phyloP scores from a whole-genome alignment of 2,329 filamentous ascomycete species.

The Metarhizium brunneum region DNA sequence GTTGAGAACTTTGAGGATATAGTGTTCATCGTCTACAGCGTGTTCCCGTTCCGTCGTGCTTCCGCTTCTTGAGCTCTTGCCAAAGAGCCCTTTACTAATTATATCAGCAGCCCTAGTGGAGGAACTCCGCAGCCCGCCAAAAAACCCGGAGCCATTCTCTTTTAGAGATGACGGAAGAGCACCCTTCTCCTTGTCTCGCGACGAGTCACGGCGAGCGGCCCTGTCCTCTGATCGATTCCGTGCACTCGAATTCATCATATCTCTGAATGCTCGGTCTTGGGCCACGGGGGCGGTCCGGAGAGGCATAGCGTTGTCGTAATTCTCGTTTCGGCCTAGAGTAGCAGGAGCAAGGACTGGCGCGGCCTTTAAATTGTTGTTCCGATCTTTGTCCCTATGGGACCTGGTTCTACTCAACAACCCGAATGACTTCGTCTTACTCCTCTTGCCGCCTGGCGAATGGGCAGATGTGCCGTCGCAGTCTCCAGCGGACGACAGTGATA shows the following conservation, averaged over 20 bases:
- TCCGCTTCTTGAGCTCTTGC: constrained; percentile 65
- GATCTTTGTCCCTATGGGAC: constrained; percentile 43
- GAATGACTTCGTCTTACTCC: constrained; percentile 46
- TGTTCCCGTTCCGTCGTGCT: constrained; percentile 58
- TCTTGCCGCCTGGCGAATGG: constrained; percentile 30
- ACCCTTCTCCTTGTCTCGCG: constrained; percentile 38
- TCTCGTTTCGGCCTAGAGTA: constrained; percentile 16
- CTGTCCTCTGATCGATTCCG: constrained; percentile 71
- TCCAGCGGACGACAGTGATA: constrained; percentile 39
- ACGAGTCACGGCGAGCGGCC: constrained; percentile 33
- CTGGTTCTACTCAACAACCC: constrained; percentile 40
- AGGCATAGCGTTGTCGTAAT: constrained; percentile 20
- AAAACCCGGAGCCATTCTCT: constrained; percentile 54
- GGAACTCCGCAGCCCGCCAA: constrained; percentile 64
- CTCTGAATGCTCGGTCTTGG: constrained; percentile 57
- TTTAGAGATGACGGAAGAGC: constrained; percentile 45
- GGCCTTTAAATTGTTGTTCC: constrained; percentile 28
- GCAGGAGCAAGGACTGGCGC: constrained; percentile 15
- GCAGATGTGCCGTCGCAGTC: constrained; percentile 32
- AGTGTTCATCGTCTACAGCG: constrained; percentile 69
- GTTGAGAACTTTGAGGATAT: constrained; percentile 77
- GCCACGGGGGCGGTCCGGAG: constrained; percentile 55
- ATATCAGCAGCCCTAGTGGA: constrained; percentile 70
- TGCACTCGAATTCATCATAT: constrained; percentile 55
- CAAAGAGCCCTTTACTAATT: constrained; percentile 74